Evolutionary conservation across 1,284 basidiomycete species (phyloP).

Genomic region (Megacollybia platyphylla): DNA sequence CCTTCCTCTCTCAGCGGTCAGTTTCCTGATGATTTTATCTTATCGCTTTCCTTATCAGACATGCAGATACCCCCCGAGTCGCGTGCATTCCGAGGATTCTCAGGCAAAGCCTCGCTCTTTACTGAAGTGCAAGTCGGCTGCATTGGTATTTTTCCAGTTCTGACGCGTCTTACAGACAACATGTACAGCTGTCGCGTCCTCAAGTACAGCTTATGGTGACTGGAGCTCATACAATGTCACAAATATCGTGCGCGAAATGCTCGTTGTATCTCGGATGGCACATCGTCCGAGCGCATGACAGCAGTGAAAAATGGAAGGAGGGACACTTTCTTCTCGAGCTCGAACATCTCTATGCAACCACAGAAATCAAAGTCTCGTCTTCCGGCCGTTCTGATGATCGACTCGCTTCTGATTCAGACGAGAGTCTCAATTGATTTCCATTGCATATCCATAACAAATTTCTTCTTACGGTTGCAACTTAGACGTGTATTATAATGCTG

Average conservation of each 20-base stretch:
- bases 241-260: constrained; percentile 35
- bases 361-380: constrained; percentile 13
- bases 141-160: constrained; percentile 1
- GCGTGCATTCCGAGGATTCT: constrained; percentile 31
- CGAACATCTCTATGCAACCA: constrained; percentile 18
- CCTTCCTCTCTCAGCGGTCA: constrained; percentile 26
- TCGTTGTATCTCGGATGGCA: constrained; percentile 46
- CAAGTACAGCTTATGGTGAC: constrained; percentile 46
- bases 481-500: too few species aligned
- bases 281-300: constrained; percentile 44
- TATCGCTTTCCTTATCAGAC: constrained; percentile 2
- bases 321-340: constrained; percentile 44
- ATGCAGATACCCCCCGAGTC: constrained; percentile 27
- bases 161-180: constrained; percentile 18
- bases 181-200: constrained; percentile 22
- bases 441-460: neutral
- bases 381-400: constrained; percentile 9
- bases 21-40: constrained; percentile 9
- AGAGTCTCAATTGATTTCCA: constrained; percentile 12
- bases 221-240: constrained; percentile 49
- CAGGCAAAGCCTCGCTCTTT: constrained; percentile 35
- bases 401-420: constrained; percentile 22
- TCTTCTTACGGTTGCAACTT: neutral
- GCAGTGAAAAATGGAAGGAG: constrained; percentile 51
- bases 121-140: constrained; percentile 29